Evolutionary conservation across 2,329 filamentous ascomycete species (phyloP).

Genomic region (Colletotrichum orchidophilum): DNA sequence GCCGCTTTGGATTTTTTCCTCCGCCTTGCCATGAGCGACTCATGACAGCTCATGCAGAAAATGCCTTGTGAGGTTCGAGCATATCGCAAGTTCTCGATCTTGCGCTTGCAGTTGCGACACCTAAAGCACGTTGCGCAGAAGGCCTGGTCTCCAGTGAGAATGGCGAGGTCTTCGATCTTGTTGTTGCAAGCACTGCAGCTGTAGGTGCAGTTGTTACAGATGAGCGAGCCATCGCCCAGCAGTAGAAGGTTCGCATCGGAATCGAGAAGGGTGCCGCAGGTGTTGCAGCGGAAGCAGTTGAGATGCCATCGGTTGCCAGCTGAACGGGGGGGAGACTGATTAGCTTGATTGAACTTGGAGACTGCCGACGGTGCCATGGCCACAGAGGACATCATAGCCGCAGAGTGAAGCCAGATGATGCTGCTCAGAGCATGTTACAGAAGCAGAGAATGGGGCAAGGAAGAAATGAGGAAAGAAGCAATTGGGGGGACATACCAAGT

Average conservation of each 20-base stretch:
- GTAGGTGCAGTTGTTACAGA: slow-evolving; percentile 99
- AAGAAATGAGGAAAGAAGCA: slow-evolving; percentile 3
- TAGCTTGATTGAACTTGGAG: slow-evolving; percentile 38
- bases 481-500: slow-evolving; percentile 71
- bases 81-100: slow-evolving; percentile 98
- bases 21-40: slow-evolving; percentile 92
- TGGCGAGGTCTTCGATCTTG: slow-evolving; percentile 98
- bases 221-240: slow-evolving; percentile 95
- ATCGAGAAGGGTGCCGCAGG: slow-evolving; percentile 93
- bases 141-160: slow-evolving; percentile 96
- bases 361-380: slow-evolving; percentile 25
- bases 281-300: slow-evolving; percentile 98
- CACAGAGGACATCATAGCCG: slow-evolving; percentile 21
- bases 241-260: slow-evolving; percentile 97
- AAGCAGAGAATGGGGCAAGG: neutral
- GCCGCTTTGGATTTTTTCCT: slow-evolving; percentile 84
- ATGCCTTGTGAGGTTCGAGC: slow-evolving; percentile 97
- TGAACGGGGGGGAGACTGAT: slow-evolving; percentile 36
- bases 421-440: neutral
- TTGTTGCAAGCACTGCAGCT: slow-evolving; percentile 96
- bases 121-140: slow-evolving; percentile 98
- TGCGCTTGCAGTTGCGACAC: slow-evolving; percentile 97
- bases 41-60: slow-evolving; percentile 99
- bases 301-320: slow-evolving; percentile 98
- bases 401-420: neutral